Evolutionary conservation across 257 asterid species (phyloP).

Genomic region (Hygrophila difformis): DNA sequence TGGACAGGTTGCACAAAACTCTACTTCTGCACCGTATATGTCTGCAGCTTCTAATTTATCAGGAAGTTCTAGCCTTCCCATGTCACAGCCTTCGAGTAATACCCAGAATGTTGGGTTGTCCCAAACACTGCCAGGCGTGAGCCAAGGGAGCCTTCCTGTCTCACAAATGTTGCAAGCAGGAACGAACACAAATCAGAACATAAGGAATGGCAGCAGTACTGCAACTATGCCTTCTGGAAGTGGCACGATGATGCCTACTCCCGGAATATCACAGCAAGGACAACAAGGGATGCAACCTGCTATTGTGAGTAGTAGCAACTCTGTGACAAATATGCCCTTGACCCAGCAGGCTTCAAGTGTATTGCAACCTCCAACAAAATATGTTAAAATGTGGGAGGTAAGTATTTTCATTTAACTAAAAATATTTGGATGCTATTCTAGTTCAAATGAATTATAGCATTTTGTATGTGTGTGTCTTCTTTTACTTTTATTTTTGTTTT

Average conservation of each 20-base stretch:
- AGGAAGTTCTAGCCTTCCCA: constrained; percentile 43
- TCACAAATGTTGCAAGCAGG: constrained; percentile 71
- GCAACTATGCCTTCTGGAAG: constrained; percentile 31
- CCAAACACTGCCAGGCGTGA: constrained; percentile 58
- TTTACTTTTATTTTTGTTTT: too few species aligned
- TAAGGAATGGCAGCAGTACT: constrained; percentile 40
- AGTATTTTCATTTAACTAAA: constrained; percentile 33
- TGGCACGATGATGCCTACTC: constrained; percentile 71
- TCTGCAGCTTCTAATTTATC: constrained; percentile 44
- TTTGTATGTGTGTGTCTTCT: not conserved
- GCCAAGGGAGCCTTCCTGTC: constrained; percentile 59
- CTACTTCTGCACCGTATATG: constrained; percentile 54
- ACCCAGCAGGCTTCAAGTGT: constrained; percentile 62
- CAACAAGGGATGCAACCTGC: constrained; percentile 59
- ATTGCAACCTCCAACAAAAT: constrained; percentile 61
- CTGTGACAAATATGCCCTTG: constrained; percentile 50
- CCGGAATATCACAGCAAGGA: constrained; percentile 55
- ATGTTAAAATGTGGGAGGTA: constrained; percentile 96
- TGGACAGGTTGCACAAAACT: constrained; percentile 42
- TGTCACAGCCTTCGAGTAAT: constrained; percentile 58
- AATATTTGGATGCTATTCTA: not conserved
- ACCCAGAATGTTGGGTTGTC: constrained; percentile 54
- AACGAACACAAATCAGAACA: constrained; percentile 49
- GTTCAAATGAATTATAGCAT: not conserved
- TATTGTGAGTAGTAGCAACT: constrained; percentile 40